Percentiles rank a stretch among this genome's conserved stretches.
Conservation (phyloP, 202 grass and related monocot species). For the Setaria viridis region DNA sequence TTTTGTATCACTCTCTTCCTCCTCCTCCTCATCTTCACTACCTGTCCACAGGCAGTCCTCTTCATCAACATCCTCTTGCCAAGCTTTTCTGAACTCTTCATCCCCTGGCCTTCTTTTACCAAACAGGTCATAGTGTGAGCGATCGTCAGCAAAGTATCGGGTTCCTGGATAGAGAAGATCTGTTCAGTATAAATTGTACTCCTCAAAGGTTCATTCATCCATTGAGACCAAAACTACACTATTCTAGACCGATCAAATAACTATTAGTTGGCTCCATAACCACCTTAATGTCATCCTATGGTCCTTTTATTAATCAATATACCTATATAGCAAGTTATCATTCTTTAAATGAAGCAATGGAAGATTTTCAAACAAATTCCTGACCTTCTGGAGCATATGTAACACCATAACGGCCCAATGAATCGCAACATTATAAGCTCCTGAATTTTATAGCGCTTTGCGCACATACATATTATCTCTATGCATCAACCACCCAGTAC, state of each 20-base stretch:
- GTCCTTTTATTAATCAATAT: not conserved
- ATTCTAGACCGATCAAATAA: slow-evolving; percentile 28
- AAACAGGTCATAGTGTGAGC: slow-evolving; percentile 69
- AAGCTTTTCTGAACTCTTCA: slow-evolving; percentile 88
- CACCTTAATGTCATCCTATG: not conserved
- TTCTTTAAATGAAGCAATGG: not conserved
- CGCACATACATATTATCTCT: not conserved
- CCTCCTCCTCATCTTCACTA: slow-evolving; percentile 72
- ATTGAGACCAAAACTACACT: slow-evolving; percentile 12
- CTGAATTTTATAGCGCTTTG: slow-evolving; percentile 1
- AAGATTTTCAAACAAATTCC: slow-evolving; percentile 5
- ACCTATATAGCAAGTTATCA: not conserved
- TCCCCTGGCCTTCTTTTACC: slow-evolving; percentile 79
- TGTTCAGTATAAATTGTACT: slow-evolving; percentile 13
- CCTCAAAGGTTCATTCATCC: not conserved
- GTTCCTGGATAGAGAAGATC: slow-evolving; percentile 50
- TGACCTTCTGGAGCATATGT: not conserved
- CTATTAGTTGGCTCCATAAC: not conserved
- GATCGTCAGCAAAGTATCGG: slow-evolving; percentile 64
- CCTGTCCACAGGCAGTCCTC: slow-evolving; percentile 91
- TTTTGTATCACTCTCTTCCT: slow-evolving; percentile 56
- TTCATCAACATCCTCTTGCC: slow-evolving; percentile 77
- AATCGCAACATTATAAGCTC: not conserved
- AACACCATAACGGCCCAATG: not conserved
- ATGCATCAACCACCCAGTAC: not conserved